phyloP scores from a whole-genome alignment of 2,329 filamentous ascomycete species.

The Pyricularia grisea region DNA sequence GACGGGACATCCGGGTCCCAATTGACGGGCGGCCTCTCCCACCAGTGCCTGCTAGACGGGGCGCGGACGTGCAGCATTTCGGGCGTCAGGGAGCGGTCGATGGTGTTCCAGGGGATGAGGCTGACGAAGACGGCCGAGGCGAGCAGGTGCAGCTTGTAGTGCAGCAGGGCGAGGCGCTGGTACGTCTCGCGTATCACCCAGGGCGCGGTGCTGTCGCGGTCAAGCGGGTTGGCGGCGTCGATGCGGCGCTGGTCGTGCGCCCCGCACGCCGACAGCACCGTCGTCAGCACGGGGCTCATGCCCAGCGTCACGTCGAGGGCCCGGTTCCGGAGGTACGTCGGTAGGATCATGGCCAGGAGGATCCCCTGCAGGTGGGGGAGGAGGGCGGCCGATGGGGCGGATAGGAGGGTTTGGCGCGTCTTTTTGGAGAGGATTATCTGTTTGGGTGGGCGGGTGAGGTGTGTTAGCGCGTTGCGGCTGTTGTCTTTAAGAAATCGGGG shows the following conservation, averaged over 20 bases:
- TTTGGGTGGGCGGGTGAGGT: too few relatives aligned
- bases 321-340: not conserved
- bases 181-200: not conserved
- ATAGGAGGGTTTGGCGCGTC: not conserved
- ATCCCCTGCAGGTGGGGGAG: slow-evolving; percentile 2
- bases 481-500: not conserved
- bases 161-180: not conserved
- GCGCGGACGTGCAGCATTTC: not conserved
- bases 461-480: not conserved
- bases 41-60: not conserved
- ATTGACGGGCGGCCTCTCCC: not conserved
- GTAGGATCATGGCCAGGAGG: not conserved
- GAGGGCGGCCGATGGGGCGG: not conserved
- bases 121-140: not conserved
- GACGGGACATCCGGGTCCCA: not conserved
- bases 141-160: slow-evolving; percentile 3
- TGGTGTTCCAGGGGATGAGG: not conserved
- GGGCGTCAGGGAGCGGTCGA: not conserved
- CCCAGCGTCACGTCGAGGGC: not conserved
- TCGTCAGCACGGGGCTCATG: not conserved
- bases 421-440: not conserved
- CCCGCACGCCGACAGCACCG: not conserved
- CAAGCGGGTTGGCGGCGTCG: not conserved
- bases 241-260: slow-evolving; percentile 1
- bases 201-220: not conserved